Evolutionary conservation across 164 flowering plant species (phyloP).

Genomic region (Dillenia turbinata): DNA sequence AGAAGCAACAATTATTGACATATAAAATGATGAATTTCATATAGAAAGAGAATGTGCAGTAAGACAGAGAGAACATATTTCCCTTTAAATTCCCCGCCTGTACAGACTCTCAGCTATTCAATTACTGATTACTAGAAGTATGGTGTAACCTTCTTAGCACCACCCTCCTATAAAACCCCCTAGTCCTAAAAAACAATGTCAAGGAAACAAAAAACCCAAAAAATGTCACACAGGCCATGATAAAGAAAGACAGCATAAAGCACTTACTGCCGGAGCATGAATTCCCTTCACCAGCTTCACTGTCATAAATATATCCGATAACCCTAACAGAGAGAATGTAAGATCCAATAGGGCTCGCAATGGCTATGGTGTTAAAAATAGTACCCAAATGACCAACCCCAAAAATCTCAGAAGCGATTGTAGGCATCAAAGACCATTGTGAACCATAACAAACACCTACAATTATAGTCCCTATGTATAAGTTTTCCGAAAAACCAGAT

Average conservation of each 20-base stretch:
- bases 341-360: constrained; percentile 88
- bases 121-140: constrained; percentile 8
- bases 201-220: constrained; percentile 54
- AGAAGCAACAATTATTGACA: no score
- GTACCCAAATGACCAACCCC: constrained; percentile 76
- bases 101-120: no score
- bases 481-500: constrained; percentile 62
- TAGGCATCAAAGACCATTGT: constrained; percentile 95
- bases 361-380: constrained; percentile 78
- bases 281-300: constrained; percentile 37
- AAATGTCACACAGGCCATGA: constrained; percentile 63
- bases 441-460: constrained; percentile 90
- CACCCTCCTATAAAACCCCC: constrained; percentile 53
- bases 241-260: constrained; percentile 75
- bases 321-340: constrained; percentile 73
- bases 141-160: constrained; percentile 33
- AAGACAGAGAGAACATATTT: no score
- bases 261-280: constrained; percentile 67
- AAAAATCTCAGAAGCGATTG: constrained; percentile 77
- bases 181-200: constrained; percentile 58
- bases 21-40: no score
- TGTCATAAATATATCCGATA: constrained; percentile 76
- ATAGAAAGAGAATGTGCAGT: no score
- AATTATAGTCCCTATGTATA: constrained; percentile 66
- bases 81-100: no score